Evolutionary conservation across 805 yeast genomes (phyloP).

Genomic region (Scheffersomyces coipomensis): DNA sequence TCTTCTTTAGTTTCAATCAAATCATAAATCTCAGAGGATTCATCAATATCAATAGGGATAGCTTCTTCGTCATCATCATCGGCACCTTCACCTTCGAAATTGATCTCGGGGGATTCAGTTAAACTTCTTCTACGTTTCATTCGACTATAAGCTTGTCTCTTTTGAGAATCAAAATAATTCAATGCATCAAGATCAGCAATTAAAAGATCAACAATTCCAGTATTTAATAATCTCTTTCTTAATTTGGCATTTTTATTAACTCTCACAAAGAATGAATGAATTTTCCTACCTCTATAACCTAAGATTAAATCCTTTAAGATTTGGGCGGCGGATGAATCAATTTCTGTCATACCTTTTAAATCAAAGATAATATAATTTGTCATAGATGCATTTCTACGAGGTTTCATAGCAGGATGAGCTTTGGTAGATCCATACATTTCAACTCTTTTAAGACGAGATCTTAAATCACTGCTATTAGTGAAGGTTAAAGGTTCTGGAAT

Average conservation of each 20-base stretch:
- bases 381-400: slow-evolving; percentile 35
- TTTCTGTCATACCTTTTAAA: slow-evolving; percentile 39
- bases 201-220: slow-evolving; percentile 30
- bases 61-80: background rate
- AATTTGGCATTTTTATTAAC: slow-evolving; percentile 25
- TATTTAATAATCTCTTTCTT: slow-evolving; percentile 23
- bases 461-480: slow-evolving; percentile 39
- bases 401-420: slow-evolving; percentile 42
- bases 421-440: slow-evolving; percentile 43
- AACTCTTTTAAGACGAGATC: slow-evolving; percentile 35
- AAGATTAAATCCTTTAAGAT: slow-evolving; percentile 27
- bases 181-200: slow-evolving; percentile 21
- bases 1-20: slow-evolving; percentile 21
- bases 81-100: background rate
- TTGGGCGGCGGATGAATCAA: slow-evolving; percentile 44
- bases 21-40: slow-evolving; percentile 14
- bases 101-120: background rate
- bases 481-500: slow-evolving; percentile 46
- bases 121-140: slow-evolving; percentile 3
- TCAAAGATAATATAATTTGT: slow-evolving; percentile 42
- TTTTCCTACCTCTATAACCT: slow-evolving; percentile 28
- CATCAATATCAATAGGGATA: slow-evolving; percentile 11
- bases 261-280: slow-evolving; percentile 34
- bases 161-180: slow-evolving; percentile 21
- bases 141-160: slow-evolving; percentile 1